These are phyloP conservation scores for Amylocystis lapponica DNA, from an alignment of 768 basidiomycete species.

Conservation along the genomic window DNA sequence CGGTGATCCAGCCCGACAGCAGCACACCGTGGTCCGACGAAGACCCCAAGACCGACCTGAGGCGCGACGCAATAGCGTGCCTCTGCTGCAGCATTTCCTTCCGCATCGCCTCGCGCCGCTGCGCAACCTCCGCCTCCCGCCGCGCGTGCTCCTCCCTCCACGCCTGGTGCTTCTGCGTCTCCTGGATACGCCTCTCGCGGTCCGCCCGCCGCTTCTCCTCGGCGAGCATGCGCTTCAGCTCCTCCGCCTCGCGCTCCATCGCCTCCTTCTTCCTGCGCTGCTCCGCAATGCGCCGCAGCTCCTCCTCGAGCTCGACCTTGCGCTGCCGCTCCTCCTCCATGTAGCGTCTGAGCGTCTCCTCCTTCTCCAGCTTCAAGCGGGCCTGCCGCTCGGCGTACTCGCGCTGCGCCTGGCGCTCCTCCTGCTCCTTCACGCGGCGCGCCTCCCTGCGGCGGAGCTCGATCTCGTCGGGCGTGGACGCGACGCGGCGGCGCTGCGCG, in stretches of 20 bases:
- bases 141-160: constrained; percentile 18
- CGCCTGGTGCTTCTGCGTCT: constrained; percentile 19
- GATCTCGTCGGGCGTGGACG: constrained; percentile 14
- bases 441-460: constrained; percentile 13
- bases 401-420: constrained; percentile 12
- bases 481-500: background rate
- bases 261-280: constrained; percentile 19
- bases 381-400: constrained; percentile 23
- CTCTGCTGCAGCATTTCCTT: constrained; percentile 12
- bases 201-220: constrained; percentile 19
- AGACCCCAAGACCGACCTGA: constrained; percentile 12
- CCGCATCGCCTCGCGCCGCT: constrained; percentile 14
- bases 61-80: constrained; percentile 8
- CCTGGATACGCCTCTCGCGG: constrained; percentile 18
- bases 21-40: constrained; percentile 8
- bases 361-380: constrained; percentile 20
- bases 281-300: constrained; percentile 19
- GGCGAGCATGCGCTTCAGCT: constrained; percentile 8
- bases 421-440: constrained; percentile 11
- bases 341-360: constrained; percentile 10
- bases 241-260: constrained; percentile 20
- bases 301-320: constrained; percentile 20
- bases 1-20: constrained; percentile 26
- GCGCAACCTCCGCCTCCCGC: constrained; percentile 12
- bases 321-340: constrained; percentile 21